Conservation (phyloP, 1,139 yeast species). For the Diutina siamensis region DNA sequence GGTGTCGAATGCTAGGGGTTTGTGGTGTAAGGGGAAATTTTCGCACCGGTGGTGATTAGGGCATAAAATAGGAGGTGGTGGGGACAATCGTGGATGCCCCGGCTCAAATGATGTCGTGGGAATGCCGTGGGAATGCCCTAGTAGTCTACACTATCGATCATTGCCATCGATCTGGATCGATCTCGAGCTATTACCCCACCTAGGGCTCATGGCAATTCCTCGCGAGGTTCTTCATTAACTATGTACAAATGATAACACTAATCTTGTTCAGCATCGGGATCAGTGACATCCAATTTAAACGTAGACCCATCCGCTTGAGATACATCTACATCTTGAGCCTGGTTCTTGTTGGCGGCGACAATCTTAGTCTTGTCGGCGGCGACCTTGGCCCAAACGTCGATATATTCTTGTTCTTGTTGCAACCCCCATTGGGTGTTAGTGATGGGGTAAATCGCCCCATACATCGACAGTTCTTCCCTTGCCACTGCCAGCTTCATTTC, state of each 20-base stretch:
- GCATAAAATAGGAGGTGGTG: no score
- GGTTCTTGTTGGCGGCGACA: constrained; percentile 9
- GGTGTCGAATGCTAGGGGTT: not conserved
- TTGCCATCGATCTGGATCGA: no score
- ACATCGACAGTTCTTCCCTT: constrained; percentile 76
- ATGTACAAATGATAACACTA: no score
- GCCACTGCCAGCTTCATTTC: constrained; percentile 68
- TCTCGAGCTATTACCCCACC: no score
- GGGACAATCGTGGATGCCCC: no score
- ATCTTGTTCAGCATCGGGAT: not conserved
- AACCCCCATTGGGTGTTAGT: constrained; percentile 44
- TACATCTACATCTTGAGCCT: not conserved
- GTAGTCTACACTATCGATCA: no score
- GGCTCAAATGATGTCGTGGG: no score
- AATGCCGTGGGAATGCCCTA: no score
- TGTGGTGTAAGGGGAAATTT: not conserved
- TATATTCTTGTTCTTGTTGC: constrained; percentile 54
- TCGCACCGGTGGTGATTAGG: no score
- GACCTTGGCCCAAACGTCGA: constrained; percentile 62
- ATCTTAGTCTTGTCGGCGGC: constrained; percentile 53
- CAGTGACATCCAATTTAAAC: not conserved
- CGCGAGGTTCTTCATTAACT: no score
- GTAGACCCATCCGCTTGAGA: constrained; percentile 1
- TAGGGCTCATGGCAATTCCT: no score
- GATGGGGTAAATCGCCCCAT: constrained; percentile 62